These are phyloP conservation scores for Aureobasidium mangrovei DNA, from an alignment of 2,329 filamentous ascomycete genomes.

Conservation along the genomic window DNA sequence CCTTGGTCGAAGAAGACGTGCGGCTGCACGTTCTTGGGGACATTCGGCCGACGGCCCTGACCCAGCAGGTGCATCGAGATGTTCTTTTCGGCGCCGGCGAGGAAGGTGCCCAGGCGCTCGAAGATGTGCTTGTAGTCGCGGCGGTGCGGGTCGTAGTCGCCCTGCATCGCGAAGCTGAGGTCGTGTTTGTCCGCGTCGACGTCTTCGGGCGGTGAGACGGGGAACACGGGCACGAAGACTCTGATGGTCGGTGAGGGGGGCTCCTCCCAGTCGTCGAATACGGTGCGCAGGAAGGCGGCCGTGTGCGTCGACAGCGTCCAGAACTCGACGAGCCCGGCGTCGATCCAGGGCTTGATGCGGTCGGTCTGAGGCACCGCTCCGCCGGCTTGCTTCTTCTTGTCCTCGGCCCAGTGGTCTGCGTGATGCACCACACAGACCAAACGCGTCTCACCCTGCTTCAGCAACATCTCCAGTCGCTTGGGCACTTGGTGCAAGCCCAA, in stretches of 20 bases:
- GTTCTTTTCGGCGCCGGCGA: conserved; percentile 6
- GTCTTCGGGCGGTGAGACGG: conserved; percentile 18
- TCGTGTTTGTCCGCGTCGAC: not conserved
- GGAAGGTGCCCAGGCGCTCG: conserved; percentile 19
- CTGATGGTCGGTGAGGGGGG: conserved; percentile 19
- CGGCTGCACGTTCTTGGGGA: conserved; percentile 19
- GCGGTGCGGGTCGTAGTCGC: conserved; percentile 22
- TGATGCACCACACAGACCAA: conserved; percentile 24
- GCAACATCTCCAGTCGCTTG: conserved; percentile 18
- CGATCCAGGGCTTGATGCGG: conserved; percentile 18
- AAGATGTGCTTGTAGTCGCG: conserved; percentile 24
- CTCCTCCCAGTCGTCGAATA: not conserved
- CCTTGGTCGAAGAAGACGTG: conserved; percentile 22
- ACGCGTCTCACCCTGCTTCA: conserved; percentile 21
- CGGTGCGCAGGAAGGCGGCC: conserved; percentile 19
- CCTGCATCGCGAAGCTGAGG: conserved; percentile 23
- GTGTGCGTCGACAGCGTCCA: conserved; percentile 22
- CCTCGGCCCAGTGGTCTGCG: conserved; percentile 20
- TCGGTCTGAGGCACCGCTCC: not conserved
- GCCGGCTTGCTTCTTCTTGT: conserved; percentile 13
- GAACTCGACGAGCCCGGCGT: conserved; percentile 21
- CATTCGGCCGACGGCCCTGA: conserved; percentile 17
- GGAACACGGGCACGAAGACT: conserved; percentile 23
- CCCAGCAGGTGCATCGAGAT: conserved; percentile 10
- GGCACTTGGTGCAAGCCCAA: conserved; percentile 18